Evolutionary conservation across 805 yeast genomes (phyloP).

Genomic region (Debaryomyces hansenii): DNA sequence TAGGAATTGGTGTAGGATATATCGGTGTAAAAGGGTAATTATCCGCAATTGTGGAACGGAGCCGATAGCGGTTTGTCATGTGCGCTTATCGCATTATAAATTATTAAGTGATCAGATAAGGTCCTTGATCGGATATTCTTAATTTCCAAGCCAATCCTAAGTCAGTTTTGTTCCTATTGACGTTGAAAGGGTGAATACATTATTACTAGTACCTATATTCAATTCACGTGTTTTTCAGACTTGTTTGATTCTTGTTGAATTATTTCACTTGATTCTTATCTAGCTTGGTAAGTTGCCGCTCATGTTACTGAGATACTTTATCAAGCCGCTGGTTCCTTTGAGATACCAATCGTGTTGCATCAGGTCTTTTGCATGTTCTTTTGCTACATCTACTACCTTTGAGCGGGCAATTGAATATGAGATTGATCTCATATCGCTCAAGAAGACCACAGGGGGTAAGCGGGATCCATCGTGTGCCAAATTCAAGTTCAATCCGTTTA

Average conservation of each 20-base stretch:
- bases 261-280: too few relatives aligned
- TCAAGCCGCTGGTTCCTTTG: background rate
- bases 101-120: background rate
- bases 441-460: slow-evolving; percentile 12
- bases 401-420: slow-evolving; percentile 19
- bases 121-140: background rate
- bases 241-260: too few relatives aligned
- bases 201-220: too few relatives aligned
- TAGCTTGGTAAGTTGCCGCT: slow-evolving; percentile 1
- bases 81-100: background rate
- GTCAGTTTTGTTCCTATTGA: too few relatives aligned
- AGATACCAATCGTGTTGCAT: background rate
- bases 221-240: too few relatives aligned
- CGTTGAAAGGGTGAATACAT: too few relatives aligned
- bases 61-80: too few relatives aligned
- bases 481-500: background rate
- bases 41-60: too few relatives aligned
- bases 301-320: background rate
- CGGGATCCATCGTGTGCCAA: background rate
- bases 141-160: too few relatives aligned
- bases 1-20: too few relatives aligned
- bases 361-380: background rate
- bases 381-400: slow-evolving; percentile 9
- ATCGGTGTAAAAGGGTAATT: too few relatives aligned
- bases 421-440: slow-evolving; percentile 23